Percentiles rank a stretch among this genome's conserved stretches.
phyloP scores from a whole-genome alignment of 2,329 filamentous ascomycete genomes.

The Knoxdaviesia capensis region DNA sequence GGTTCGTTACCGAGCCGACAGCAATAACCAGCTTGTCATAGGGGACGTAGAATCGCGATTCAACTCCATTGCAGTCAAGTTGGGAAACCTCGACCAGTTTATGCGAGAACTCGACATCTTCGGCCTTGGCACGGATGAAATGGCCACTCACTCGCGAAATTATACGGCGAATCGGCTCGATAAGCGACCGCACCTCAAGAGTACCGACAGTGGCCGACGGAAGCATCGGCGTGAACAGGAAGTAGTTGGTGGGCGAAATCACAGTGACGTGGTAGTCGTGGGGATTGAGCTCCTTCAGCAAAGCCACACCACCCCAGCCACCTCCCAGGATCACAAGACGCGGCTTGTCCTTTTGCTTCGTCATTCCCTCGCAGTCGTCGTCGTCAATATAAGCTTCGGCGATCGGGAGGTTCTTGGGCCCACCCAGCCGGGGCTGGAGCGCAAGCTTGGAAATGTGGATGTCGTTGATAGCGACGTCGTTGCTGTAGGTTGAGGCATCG shows the following conservation, averaged over 20 bases:
- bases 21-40: conserved; percentile 93
- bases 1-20: conserved; percentile 81
- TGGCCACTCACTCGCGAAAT: conserved; percentile 61
- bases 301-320: conserved; percentile 83
- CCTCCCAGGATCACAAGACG: conserved; percentile 82
- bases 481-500: conserved; percentile 78
- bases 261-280: conserved; percentile 93
- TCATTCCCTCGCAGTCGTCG: conserved; percentile 54
- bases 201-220: conserved; percentile 94
- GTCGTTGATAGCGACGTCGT: conserved; percentile 44
- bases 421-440: conserved; percentile 60
- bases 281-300: conserved; percentile 75
- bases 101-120: conserved; percentile 78
- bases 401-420: conserved; percentile 89
- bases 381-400: conserved; percentile 78
- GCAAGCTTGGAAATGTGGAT: conserved; percentile 72
- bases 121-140: conserved; percentile 71
- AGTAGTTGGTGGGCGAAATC: conserved; percentile 88
- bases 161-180: conserved; percentile 82
- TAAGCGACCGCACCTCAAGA: conserved; percentile 70
- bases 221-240: conserved; percentile 95
- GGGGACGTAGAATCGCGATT: conserved; percentile 73
- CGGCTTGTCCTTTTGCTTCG: conserved; percentile 65
- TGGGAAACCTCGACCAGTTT: conserved; percentile 81
- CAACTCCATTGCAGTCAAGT: conserved; percentile 46